A percentile compares a stretch with the other conserved stretches of the same genome.
Conservation (phyloP, 1,284 basidiomycete species). For the Cryptococcus deneoformans region DNA sequence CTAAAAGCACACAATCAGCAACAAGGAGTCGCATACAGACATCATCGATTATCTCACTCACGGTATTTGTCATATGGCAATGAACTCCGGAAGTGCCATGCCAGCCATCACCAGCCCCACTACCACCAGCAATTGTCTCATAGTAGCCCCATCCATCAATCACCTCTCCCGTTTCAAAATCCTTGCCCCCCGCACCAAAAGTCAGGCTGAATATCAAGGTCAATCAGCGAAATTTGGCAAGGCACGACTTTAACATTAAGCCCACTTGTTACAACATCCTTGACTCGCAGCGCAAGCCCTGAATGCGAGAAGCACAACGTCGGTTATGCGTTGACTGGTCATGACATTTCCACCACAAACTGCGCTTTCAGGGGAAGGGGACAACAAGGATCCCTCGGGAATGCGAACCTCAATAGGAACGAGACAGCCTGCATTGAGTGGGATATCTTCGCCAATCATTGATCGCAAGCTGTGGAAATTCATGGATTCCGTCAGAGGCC, state of each 20-base stretch:
- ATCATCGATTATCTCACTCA: conserved; percentile 1
- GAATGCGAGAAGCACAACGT: conserved; percentile 92
- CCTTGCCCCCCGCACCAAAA: conserved; percentile 77
- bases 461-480: conserved; percentile 58
- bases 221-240: not conserved
- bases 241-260: too few species aligned
- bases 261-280: conserved; percentile 62
- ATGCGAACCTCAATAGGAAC: conserved; percentile 54
- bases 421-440: conserved; percentile 89
- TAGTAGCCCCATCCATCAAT: conserved; percentile 77
- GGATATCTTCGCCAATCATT: conserved; percentile 90
- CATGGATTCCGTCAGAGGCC: not conserved
- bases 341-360: conserved; percentile 92
- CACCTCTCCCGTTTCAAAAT: conserved; percentile 66
- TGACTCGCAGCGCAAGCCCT: conserved; percentile 89
- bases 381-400: conserved; percentile 73
- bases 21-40: not conserved
- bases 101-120: conserved; percentile 88
- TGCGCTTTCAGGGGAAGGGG: conserved; percentile 80
- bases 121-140: conserved; percentile 26
- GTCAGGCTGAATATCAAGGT: conserved; percentile 48
- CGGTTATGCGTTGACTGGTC: conserved; percentile 89
- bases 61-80: conserved; percentile 80
- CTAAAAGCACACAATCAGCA: not conserved
- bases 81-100: conserved; percentile 72